phyloP scores from a whole-genome alignment of 176 grass and related monocot species.

The Juncus effusus region DNA sequence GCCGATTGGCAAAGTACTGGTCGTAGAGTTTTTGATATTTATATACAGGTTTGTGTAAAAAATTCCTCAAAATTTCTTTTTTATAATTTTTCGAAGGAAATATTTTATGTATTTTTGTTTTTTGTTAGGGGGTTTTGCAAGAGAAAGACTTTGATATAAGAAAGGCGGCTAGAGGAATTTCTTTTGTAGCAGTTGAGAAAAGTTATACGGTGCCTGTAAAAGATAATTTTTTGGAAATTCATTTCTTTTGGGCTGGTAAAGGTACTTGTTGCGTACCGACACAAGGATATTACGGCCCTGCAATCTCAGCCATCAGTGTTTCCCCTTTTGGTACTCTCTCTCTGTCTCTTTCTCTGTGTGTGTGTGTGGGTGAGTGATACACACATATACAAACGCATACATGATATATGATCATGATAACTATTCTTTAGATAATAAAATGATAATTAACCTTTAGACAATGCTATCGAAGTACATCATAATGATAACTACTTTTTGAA shows the following conservation, averaged over 20 bases:
- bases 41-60: conserved; percentile 40
- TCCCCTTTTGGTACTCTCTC: conserved; percentile 37
- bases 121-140: conserved; percentile 54
- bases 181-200: conserved; percentile 46
- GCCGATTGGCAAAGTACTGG: conserved; percentile 30
- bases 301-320: conserved; percentile 69
- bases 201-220: conserved; percentile 50
- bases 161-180: conserved; percentile 64
- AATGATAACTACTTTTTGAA: too few species aligned
- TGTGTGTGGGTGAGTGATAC: too few species aligned
- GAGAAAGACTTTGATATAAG: conserved; percentile 81
- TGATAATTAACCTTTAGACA: too few species aligned
- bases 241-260: conserved; percentile 96
- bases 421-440: too few species aligned
- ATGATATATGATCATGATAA: too few species aligned
- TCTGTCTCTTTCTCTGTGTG: background rate
- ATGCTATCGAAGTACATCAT: too few species aligned
- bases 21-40: conserved; percentile 47
- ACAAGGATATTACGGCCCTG: conserved; percentile 71
- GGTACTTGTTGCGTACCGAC: conserved; percentile 80
- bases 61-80: too few species aligned
- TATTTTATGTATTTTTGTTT: background rate
- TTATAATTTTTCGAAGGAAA: too few species aligned
- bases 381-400: too few species aligned
- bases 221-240: conserved; percentile 85